Evolutionary conservation across 1,284 basidiomycete genomes (phyloP), one percentile per base, ranked within the genome.

Genomic region (Cutaneotrichosporon sp.): DNA sequence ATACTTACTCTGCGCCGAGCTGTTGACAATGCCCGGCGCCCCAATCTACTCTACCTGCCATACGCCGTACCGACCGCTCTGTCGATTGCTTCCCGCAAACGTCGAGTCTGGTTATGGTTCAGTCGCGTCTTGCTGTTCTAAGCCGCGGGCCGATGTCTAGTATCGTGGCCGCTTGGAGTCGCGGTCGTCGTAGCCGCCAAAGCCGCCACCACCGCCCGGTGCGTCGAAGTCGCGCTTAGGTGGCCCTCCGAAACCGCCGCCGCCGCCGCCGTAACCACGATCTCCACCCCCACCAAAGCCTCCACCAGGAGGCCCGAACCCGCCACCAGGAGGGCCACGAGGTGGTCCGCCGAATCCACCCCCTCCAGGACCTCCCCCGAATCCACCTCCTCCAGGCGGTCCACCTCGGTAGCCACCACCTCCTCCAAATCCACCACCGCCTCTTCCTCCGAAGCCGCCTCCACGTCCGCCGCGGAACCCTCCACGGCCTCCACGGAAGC

Each of bases 161-260:
- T 88, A 88, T 66, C 88, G 82, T 66, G 84, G 82, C 66, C 88
- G 84, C 76, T 90, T 90, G 37, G 79, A 66, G 62, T 88, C 86
- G 61, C 87, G 82, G 74, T 88, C 87, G 66, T 87, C 87, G 73
- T 81, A 84, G 65, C 84, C 84, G 73, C 83, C 83, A 51, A 81
- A 82, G 44, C 80, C 80, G 59, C 83, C 80, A 33, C 72, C 73
- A 25, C 74, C 71, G 46, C 75, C 75, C 16, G 62, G 68, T 5
- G 57, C 61, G 26, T 66, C 63, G 46, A 61, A 67, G 37, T 70
- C 65, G 12, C 70, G 64, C 61, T 72, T 72, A 61, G 50, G 57
- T 32, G 54, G 52, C 31, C 59, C 61, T 25, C 65, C 64, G 43
- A 53, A 61, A 27, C 64, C 61, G 19, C 62, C 61, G 32, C 67